A percentile compares a stretch with the other conserved stretches of the same genome.
phyloP scores from a whole-genome alignment of 768 basidiomycete genomes.

The Tulasnella sp. region DNA sequence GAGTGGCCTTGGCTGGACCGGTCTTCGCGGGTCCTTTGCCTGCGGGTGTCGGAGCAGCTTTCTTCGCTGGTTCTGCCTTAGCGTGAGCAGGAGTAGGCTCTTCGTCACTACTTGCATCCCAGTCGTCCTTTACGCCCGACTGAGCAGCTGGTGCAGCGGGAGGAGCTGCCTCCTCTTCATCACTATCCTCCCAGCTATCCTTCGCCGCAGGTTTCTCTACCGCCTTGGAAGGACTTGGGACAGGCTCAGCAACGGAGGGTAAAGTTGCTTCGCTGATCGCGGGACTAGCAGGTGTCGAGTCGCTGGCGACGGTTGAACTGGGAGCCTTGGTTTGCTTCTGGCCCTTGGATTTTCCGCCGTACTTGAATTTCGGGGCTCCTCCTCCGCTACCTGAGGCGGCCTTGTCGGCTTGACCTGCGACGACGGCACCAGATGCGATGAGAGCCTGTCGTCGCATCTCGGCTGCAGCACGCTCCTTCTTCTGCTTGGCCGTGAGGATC shows the following conservation, averaged over 20 bases:
- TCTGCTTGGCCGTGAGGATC: conserved; percentile 93
- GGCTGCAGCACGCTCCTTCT: conserved; percentile 81
- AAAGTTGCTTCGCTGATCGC: background rate
- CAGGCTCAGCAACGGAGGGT: background rate
- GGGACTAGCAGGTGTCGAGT: background rate
- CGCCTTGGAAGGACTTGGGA: background rate
- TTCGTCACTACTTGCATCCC: conserved; percentile 18
- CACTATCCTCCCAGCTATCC: conserved; percentile 16
- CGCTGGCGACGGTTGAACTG: background rate
- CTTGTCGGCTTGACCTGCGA: conserved; percentile 72
- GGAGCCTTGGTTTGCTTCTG: background rate
- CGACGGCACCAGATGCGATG: conserved; percentile 75
- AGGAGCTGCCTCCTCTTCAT: conserved; percentile 17
- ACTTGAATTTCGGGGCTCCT: conserved; percentile 11
- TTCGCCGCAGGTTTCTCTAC: conserved; percentile 14
- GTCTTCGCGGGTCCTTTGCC: conserved; percentile 21
- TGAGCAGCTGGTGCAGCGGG: conserved; percentile 23
- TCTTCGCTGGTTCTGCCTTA: conserved; percentile 16
- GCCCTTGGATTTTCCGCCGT: background rate
- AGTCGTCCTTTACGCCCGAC: conserved; percentile 11
- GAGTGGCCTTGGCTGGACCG: conserved; percentile 23
- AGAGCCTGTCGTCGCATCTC: conserved; percentile 87
- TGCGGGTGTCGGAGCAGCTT: conserved; percentile 17
- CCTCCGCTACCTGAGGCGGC: conserved; percentile 40
- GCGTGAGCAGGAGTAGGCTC: conserved; percentile 14